Percentiles rank a stretch among this genome's conserved stretches.
These are phyloP conservation scores for Myxozyma melibiosi DNA, from an alignment of 805 yeast genomes.

Conservation along the genomic window DNA sequence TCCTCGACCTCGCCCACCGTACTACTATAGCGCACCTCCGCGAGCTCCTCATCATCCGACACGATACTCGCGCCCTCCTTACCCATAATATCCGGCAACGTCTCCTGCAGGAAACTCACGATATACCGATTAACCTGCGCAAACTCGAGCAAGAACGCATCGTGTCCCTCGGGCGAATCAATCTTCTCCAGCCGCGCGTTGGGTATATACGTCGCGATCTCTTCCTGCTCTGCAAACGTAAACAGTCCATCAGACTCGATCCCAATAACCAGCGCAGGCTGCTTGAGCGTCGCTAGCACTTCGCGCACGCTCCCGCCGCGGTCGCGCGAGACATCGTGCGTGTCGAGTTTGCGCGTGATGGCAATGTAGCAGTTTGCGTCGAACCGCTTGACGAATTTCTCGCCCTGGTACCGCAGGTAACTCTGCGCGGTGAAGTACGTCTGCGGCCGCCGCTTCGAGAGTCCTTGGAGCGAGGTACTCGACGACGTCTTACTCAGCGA, in stretches of 20 bases:
- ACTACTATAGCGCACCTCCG: slow-evolving; percentile 56
- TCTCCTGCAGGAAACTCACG: slow-evolving; percentile 60
- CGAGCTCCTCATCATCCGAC: slow-evolving; percentile 35
- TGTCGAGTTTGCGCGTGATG: slow-evolving; percentile 88
- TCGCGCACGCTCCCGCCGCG: slow-evolving; percentile 53
- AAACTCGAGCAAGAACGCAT: slow-evolving; percentile 91
- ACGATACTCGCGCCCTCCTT: slow-evolving; percentile 47
- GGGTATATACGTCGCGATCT: slow-evolving; percentile 73
- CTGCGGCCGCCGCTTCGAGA: slow-evolving; percentile 41
- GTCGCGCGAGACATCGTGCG: slow-evolving; percentile 90
- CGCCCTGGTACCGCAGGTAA: slow-evolving; percentile 90
- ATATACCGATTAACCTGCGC: slow-evolving; percentile 74
- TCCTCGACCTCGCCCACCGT: slow-evolving; percentile 90
- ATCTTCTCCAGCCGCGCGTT: slow-evolving; percentile 68
- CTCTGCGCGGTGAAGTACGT: slow-evolving; percentile 92
- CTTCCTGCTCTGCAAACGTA: slow-evolving; percentile 88
- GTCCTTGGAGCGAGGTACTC: slow-evolving; percentile 31
- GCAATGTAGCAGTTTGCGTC: slow-evolving; percentile 97
- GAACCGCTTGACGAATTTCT: slow-evolving; percentile 82
- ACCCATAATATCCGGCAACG: slow-evolving; percentile 61
- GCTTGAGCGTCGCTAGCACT: slow-evolving; percentile 61
- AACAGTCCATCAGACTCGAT: slow-evolving; percentile 90
- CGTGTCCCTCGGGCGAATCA: slow-evolving; percentile 95
- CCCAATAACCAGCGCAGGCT: slow-evolving; percentile 85
- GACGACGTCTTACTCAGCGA: slow-evolving; percentile 22